Evolutionary conservation across 495 filamentous ascomycete species (phyloP), one percentile per base, ranked within the genome.

Genomic region (Xylaria flabelliformis): DNA sequence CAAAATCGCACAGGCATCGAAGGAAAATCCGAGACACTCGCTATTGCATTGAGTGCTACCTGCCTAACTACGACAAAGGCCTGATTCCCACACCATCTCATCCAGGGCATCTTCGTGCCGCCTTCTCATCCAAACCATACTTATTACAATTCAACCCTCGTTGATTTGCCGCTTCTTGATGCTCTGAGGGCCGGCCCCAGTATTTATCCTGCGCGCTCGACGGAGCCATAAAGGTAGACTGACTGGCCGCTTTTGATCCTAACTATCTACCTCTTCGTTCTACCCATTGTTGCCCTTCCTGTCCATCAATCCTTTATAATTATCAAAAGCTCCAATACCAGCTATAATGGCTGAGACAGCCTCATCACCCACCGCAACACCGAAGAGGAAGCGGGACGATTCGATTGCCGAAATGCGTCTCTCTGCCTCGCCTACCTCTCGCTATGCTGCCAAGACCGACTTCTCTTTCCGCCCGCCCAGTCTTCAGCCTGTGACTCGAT

Each of bases 341-440:
- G 26, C 53, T 44, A 15, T 55, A 15, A 79, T 79, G 77, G 74
- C 77, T 51, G 77, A 76, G 69, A 69, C 74, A 46, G 29, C 39
- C 53, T 36, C 72, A 73, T 61, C 73, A 64, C 72, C 73, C n/a
- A 66, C 70, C 12, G 70, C 69, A 36, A 86, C 86, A 6, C 85
- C 85, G 4, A 87, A 87, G 81, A 76, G 85, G 66, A 87, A 87
- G 76, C 83, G 82, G 39, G 74, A 75, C 55, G 74, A 80, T 68
- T 73, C 79, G 41, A 64, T 74, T 63, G 71, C 68, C 53, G 79
- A 80, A 24, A 70, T 65, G 39, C 74, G 69, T 66, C 48, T 46
- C 24, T 51, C 74, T 64, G 56, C 66, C 68, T 69, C 73, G 34
- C 70, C 78, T 42, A 73, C 67, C 61, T 15, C 64, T 64, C 67